Evolutionary conservation across 805 yeast genomes (phyloP).

Genomic region (Wickerhamiella hasegawae): DNA sequence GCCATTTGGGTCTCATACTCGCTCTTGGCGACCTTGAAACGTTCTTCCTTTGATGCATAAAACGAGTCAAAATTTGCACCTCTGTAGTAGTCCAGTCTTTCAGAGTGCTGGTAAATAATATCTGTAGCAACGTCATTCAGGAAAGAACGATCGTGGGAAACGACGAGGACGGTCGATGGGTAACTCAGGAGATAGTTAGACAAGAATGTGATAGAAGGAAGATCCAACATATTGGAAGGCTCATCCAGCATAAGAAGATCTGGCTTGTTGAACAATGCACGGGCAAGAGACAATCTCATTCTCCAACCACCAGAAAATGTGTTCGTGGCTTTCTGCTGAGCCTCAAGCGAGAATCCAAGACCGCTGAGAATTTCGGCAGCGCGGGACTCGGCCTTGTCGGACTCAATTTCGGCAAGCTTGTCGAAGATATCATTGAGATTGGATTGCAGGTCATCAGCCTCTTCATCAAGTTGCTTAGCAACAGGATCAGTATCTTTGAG

Average conservation of each 20-base stretch:
- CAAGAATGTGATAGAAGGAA: conserved; percentile 89
- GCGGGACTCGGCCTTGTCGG: conserved; percentile 93
- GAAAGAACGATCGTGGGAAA: conserved; percentile 95
- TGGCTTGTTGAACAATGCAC: conserved; percentile 95
- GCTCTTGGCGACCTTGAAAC: conserved; percentile 79
- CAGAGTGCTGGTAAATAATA: conserved; percentile 94
- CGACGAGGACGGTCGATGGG: conserved; percentile 85
- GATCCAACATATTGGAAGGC: conserved; percentile 99
- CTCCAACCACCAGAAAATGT: conserved; percentile 99
- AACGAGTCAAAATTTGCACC: conserved; percentile 89
- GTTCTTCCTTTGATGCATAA: conserved; percentile 86
- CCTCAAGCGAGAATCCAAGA: conserved; percentile 78
- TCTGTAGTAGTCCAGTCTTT: conserved; percentile 80
- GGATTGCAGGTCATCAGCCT: conserved; percentile 69
- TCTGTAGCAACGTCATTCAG: conserved; percentile 97
- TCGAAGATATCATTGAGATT: conserved; percentile 67
- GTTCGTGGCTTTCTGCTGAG: conserved; percentile 73
- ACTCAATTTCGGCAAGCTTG: conserved; percentile 82
- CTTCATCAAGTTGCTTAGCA: conserved; percentile 67
- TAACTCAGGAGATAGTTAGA: conserved; percentile 81
- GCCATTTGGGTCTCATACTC: conserved; percentile 98
- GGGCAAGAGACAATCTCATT: conserved; percentile 95
- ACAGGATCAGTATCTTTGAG: conserved; percentile 33
- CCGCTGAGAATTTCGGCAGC: conserved; percentile 91
- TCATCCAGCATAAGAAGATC: conserved; percentile 88